Base-by-base conservation (phyloP, 2,329 filamentous ascomycete species). In the Graphiopsis chlorocephala region DNA sequence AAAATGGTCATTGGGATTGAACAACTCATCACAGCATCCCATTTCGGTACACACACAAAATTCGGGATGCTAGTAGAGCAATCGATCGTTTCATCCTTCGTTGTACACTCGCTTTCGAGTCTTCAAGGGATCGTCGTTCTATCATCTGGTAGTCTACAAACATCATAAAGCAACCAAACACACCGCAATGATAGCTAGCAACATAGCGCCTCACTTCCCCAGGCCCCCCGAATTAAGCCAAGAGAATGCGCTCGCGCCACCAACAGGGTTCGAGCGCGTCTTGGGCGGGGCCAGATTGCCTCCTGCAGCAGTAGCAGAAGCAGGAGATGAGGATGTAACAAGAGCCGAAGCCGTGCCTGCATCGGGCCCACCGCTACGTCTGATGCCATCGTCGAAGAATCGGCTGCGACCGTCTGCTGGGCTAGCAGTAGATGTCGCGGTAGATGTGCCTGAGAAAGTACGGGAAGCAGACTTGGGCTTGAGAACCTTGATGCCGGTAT, bases 171-270 rank as follows among this genome's bases (percentile, higher is more conserved):
- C 38, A 20, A 45, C 17, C 38, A 20, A n/a, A 45, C n/a, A 20
- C 2, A 45, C 38, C 38, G 20, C 26, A 31, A 53, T 26, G 50
- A 26, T n/a, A 31, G n/a, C 50, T 28, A 52, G 48, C 48, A 10
- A 52, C 7, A 20, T 45, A 45, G 38, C 38, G 38, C 38, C 15
- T 63, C 42, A 65, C 55, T 53, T 58, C 63, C 69, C 66, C 45
- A 64, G 42, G 8, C 67, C 66, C 11, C 66, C 68, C 15, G 70
- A 56, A 48, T 90, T 94, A 82, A 97, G 89, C 93, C 93, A 98
- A 14, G 91, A 89, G 80, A 98, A 98, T 2, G 94, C 94, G 65
- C 92, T 95, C 15, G 91, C 94, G n/a, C 91, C 91, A 10, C 94
- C 94, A 20, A 97, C 86, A 0, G 95, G 94, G 73, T 98, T 98